Percentiles rank a stretch among this genome's conserved stretches.
Conservation (phyloP, 129 eudicot genomes). For the Flaveria sonorensis region DNA sequence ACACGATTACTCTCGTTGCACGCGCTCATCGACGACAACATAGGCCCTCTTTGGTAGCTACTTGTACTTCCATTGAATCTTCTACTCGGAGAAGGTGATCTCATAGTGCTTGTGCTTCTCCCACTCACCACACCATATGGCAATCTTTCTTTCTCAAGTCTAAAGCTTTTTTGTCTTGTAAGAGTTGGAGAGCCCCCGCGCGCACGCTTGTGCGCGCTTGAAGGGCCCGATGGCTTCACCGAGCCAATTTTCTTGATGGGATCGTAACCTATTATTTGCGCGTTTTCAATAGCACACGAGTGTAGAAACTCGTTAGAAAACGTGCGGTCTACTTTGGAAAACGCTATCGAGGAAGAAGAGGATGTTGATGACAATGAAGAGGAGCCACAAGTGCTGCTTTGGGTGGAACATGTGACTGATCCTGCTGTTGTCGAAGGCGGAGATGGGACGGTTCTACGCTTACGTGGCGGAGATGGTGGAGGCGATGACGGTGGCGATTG, state of each 20-base stretch:
- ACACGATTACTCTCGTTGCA: slow-evolving; percentile 14
- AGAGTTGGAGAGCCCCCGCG: slow-evolving; percentile 59
- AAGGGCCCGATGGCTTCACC: slow-evolving; percentile 28
- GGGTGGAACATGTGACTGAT: slow-evolving; percentile 25
- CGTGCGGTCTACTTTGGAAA: slow-evolving; percentile 43
- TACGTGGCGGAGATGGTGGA: slow-evolving; percentile 35
- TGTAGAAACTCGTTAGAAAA: slow-evolving; percentile 59
- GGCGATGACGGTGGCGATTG: slow-evolving; percentile 34
- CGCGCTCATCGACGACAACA: slow-evolving; percentile 5
- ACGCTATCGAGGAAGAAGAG: slow-evolving; percentile 33
- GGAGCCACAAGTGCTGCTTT: slow-evolving; percentile 25
- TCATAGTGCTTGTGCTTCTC: slow-evolving; percentile 28
- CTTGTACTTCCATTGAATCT: slow-evolving; percentile 41
- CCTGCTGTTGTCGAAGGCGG: slow-evolving; percentile 39
- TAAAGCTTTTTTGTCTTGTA: slow-evolving; percentile 55
- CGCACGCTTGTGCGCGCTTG: slow-evolving; percentile 49
- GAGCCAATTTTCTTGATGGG: not conserved
- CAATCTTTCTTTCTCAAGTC: slow-evolving; percentile 42
- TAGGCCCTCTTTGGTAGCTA: slow-evolving; percentile 32
- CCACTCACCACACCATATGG: slow-evolving; percentile 13
- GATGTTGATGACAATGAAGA: slow-evolving; percentile 51
- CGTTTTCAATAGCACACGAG: slow-evolving; percentile 59
- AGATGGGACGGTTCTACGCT: slow-evolving; percentile 32
- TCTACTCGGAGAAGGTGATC: slow-evolving; percentile 67
- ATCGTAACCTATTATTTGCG: slow-evolving; percentile 39